Base-by-base conservation (phyloP, 1,284 basidiomycete genomes). In the Porogramme epimiltina region DNA sequence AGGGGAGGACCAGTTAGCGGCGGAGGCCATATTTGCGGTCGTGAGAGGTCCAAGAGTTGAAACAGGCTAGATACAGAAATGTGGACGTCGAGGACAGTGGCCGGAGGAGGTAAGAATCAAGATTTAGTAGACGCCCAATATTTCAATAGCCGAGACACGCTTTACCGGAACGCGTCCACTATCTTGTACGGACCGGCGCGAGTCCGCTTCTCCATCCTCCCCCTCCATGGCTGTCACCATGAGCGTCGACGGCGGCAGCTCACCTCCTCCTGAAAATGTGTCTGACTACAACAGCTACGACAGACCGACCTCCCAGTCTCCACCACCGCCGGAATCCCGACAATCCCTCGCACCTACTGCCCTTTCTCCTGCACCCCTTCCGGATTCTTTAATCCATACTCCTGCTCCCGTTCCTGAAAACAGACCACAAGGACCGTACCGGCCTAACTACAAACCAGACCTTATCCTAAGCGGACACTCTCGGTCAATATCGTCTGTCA, bases 401-500 rank as follows among this genome's bases (percentile, higher is more conserved):
- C 53, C 59, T 10, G 52, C 44, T 9, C 57, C 60, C 11, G 46
- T 53, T 18, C 49, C 57, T 2, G 38, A 51, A 20, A 56, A 56
- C 15, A 54, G 47, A 42, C 50, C 53, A 42, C 43, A 59, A 41
- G 26, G 47, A 3, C 55, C 47, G 23, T 49, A 50, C 47, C 48
- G 45, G 42, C 75, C 76, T 33, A 67, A 72, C 40, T 82, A 81
- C 64, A 63, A 62, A 45, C 57, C 70, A 18, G 72, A 70, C 38
- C 81, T 77, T 62, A 81, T 82, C 41, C 71, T 92, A 28, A 86
- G 83, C 54, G 89, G 90, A 24, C 89, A 92, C 62, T 84, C 80
- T 25, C 78, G 80, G 68, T 81, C 88, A 19, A 80, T 92, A 45
- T 88, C 90, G 1, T 82, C 87, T 11, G 68, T 92, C 39, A 91